Base-by-base conservation (phyloP, 1,284 basidiomycete species). In the Trichosporon coremiiforme region DNA sequence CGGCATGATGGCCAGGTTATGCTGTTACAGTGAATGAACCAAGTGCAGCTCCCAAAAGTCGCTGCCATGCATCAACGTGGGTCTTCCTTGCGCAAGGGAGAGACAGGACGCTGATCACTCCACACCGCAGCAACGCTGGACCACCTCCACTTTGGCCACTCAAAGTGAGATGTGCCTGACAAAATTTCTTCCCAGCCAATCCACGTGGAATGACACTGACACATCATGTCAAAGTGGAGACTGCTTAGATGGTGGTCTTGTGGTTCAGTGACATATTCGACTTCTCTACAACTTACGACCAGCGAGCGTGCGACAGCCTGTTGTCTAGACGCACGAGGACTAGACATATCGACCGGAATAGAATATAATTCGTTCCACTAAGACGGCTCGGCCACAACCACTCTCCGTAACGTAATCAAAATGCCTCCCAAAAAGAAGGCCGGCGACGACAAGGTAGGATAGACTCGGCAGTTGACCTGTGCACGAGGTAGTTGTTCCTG, bases 341-440 rank as follows among this genome's bases (percentile, higher is more conserved):
- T 62, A 33, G 57, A 33, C 29, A n/a, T n/a, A 33, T 35, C 57
- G 31, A 62, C 57, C 31, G 13, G 29, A 0, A 62, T 17, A 62
- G 29, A 33, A 15, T 62, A 33, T 8, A 62, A 17, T 29, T 5
- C 9, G 5, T 41, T 22, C 25, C 4, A 33, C 57, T 33, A 12
- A 62, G n/a, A 62, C 35, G 57, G 57, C 57, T 62, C 57, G 57
- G 63, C 63, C 36, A 64, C 63, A 7, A 64, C 63, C 31, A 25
- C 36, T 22, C 38, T n/a, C 15, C 36, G 22, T 17, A 22, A 66
- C 33, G 20, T 45, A 70, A 69, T 73, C 76, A 80, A 62, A 50
- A 82, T 82, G 81, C 79, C 80, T 68, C 81, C 81, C 62, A 82
- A 82, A 62, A 70, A 70, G 76, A 73, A 70, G 35, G 53, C 70